A percentile compares a stretch with the other conserved stretches of the same genome.
phyloP scores from a whole-genome alignment of 139 green algal genomes.

The Monoraphidium neglectum region DNA sequence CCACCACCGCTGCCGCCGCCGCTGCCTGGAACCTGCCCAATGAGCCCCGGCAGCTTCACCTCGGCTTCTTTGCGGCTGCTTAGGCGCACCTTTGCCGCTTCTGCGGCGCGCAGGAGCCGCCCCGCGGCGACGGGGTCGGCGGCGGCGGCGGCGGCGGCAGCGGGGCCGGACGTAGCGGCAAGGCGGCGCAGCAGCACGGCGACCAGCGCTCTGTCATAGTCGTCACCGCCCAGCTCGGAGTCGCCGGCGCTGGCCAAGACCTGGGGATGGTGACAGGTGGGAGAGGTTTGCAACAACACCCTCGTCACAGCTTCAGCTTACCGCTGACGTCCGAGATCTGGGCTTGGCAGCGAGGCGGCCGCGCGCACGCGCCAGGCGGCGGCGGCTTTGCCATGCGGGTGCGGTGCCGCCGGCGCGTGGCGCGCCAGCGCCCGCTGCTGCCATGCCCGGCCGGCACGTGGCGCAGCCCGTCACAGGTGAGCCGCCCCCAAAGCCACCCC shows the following conservation, averaged over 20 bases:
- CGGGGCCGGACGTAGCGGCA: not conserved
- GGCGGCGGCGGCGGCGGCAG: conserved; percentile 12
- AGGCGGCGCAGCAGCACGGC: conserved; percentile 37
- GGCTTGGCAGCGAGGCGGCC: too few relatives aligned
- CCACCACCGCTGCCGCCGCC: not conserved
- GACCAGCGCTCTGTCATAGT: conserved; percentile 66
- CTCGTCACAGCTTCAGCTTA: too few relatives aligned
- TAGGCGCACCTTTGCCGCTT: conserved; percentile 46
- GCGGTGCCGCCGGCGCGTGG: too few relatives aligned
- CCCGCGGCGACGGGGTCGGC: not conserved
- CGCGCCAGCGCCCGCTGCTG: too few relatives aligned
- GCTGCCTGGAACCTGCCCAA: not conserved
- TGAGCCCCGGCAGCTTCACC: not conserved
- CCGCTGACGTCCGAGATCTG: not conserved
- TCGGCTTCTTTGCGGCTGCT: not conserved
- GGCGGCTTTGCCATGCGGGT: too few relatives aligned
- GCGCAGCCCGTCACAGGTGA: not conserved
- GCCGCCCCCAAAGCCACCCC: not conserved
- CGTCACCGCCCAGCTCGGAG: conserved; percentile 72
- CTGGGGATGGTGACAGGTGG: too few relatives aligned
- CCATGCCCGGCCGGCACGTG: not conserved
- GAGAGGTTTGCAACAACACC: too few relatives aligned
- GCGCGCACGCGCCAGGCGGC: too few relatives aligned
- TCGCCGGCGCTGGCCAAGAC: conserved; percentile 76
- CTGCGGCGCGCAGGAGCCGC: conserved; percentile 25